phyloP scores from a whole-genome alignment of 2,329 filamentous ascomycete genomes.

The Hypoxylon sp. region DNA sequence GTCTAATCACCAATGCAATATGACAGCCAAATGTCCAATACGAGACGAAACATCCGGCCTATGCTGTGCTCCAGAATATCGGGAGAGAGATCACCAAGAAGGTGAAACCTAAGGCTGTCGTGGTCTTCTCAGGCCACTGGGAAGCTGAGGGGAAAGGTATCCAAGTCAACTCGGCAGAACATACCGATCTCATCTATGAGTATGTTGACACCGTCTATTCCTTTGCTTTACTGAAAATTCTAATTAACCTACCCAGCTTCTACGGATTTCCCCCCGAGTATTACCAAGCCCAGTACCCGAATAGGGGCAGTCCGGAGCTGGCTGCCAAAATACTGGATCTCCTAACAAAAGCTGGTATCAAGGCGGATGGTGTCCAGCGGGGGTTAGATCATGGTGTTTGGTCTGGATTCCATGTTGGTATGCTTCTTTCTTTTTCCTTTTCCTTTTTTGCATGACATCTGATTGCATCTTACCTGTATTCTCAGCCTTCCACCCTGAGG shows the following conservation, averaged over 20 bases:
- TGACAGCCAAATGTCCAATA: slow-evolving; percentile 74
- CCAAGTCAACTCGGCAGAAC: slow-evolving; percentile 70
- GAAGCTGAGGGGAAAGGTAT: slow-evolving; percentile 64
- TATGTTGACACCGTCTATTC: slow-evolving; percentile 42
- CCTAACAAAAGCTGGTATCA: slow-evolving; percentile 65
- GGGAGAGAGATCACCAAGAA: slow-evolving; percentile 74
- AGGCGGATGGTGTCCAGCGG: slow-evolving; percentile 64
- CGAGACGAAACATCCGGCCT: slow-evolving; percentile 72
- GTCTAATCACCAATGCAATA: slow-evolving; percentile 14
- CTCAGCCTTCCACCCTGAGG: slow-evolving; percentile 65
- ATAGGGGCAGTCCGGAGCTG: slow-evolving; percentile 66
- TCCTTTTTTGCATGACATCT: no score
- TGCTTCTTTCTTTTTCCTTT: slow-evolving; percentile 8
- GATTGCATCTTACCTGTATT: no score
- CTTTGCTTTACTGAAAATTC: background rate
- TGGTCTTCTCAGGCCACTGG: slow-evolving; percentile 83
- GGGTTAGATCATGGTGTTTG: slow-evolving; percentile 81
- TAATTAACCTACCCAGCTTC: slow-evolving; percentile 56
- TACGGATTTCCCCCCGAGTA: slow-evolving; percentile 75
- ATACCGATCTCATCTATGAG: slow-evolving; percentile 76
- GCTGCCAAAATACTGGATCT: slow-evolving; percentile 64
- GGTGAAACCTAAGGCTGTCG: slow-evolving; percentile 74
- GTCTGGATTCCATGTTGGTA: slow-evolving; percentile 66
- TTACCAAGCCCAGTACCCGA: slow-evolving; percentile 72
- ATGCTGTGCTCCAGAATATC: slow-evolving; percentile 68